Conservation (phyloP, 148 eudicot genomes). For the Rhododendron mucronatum region DNA sequence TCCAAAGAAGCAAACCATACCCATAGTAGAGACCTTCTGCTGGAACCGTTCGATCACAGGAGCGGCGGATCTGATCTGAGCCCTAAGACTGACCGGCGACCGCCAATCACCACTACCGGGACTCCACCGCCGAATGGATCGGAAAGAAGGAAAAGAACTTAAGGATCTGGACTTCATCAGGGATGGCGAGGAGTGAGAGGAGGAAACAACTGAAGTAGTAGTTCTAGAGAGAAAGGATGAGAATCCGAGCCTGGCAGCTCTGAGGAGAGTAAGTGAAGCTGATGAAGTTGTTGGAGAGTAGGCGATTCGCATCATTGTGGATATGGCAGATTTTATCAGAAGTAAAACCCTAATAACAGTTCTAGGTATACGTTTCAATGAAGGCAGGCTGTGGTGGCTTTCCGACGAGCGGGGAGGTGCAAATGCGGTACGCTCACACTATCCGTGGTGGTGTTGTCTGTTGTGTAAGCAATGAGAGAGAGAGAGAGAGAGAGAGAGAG, state of each 20-base stretch:
- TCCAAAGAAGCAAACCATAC: constrained; percentile 26
- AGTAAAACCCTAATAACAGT: background rate
- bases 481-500: too few species aligned
- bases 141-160: constrained; percentile 29
- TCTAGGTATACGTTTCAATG: background rate
- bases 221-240: constrained; percentile 26
- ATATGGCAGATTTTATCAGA: background rate
- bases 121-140: constrained; percentile 57
- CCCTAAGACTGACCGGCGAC: constrained; percentile 42
- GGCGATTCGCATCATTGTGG: constrained; percentile 16
- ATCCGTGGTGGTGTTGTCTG: too few species aligned
- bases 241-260: constrained; percentile 40
- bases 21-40: constrained; percentile 72
- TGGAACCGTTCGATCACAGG: constrained; percentile 59
- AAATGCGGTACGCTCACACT: too few species aligned
- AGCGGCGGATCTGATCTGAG: constrained; percentile 52
- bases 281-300: constrained; percentile 15
- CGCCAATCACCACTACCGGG: constrained; percentile 50
- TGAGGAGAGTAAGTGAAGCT: constrained; percentile 25
- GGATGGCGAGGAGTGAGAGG: constrained; percentile 24
- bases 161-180: constrained; percentile 23
- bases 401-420: too few species aligned
- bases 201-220: background rate
- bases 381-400: background rate
- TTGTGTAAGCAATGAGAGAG: too few species aligned